These are phyloP conservation scores for Didymella arachidicola DNA, from an alignment of 2,329 filamentous ascomycete species.

Conservation along the genomic window DNA sequence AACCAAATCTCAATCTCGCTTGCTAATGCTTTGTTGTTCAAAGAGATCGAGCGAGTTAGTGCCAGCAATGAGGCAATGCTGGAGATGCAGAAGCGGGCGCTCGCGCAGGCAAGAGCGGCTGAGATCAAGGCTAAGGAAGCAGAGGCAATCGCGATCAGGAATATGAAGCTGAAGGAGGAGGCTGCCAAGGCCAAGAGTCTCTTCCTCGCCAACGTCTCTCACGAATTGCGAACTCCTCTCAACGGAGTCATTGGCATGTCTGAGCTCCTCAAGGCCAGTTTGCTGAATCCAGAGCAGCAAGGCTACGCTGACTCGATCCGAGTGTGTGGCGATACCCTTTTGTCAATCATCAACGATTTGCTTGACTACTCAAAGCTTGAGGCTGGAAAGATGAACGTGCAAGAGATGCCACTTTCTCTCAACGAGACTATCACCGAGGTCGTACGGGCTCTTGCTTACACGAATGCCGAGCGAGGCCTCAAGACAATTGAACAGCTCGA, in stretches of 20 bases:
- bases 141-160: slow-evolving; percentile 77
- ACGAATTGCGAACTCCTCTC: slow-evolving; percentile 66
- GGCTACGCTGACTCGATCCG: slow-evolving; percentile 70
- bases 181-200: slow-evolving; percentile 84
- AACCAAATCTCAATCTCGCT: slow-evolving; percentile 76
- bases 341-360: slow-evolving; percentile 62
- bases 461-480: slow-evolving; percentile 67
- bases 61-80: slow-evolving; percentile 82
- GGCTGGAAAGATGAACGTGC: slow-evolving; percentile 66
- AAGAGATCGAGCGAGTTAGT: slow-evolving; percentile 76
- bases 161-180: slow-evolving; percentile 83
- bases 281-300: slow-evolving; percentile 65
- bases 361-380: slow-evolving; percentile 62
- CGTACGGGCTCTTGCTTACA: slow-evolving; percentile 68
- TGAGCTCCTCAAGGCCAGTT: slow-evolving; percentile 67
- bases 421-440: slow-evolving; percentile 69
- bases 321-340: slow-evolving; percentile 66
- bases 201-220: slow-evolving; percentile 66
- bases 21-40: slow-evolving; percentile 70
- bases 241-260: slow-evolving; percentile 66
- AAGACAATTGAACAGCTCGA: slow-evolving; percentile 65
- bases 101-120: slow-evolving; percentile 74
- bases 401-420: slow-evolving; percentile 61
- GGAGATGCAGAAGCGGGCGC: slow-evolving; percentile 75
- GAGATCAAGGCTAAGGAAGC: slow-evolving; percentile 80